Base-by-base conservation (phyloP, 345 rosid genomes). In the Ceriops decandra region DNA sequence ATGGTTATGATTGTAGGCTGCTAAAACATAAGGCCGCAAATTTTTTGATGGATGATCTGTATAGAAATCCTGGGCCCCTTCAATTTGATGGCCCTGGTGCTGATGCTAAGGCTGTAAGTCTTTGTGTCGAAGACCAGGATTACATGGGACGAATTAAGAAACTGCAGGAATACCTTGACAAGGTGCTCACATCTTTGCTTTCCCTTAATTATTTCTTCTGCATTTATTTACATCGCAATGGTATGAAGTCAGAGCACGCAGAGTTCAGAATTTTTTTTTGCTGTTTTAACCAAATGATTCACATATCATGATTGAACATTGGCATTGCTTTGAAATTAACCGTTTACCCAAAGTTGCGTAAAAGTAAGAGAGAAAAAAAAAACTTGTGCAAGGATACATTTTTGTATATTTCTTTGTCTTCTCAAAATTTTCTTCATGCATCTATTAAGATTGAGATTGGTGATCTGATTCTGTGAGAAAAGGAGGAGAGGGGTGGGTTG, bases 81-180 rank as follows among this genome's bases (percentile, higher is more conserved):
- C 99, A 95, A 70, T 95, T 81, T 66, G 97, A 92, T 64, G 99
- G 98, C 71, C 98, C 97, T 15, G 99, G 99, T 72, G 87, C 92
- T 46, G 99, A 95, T 78, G 85, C 97, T 51, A 92, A 85, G 86
- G 86, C 97, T 53, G 75, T 95, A 46, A 83, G 84, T 56, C 84
- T 91, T 10, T 90, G 92, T 56, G 97, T 95, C 74, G 99, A 95
- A 83, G 99, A 95, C 71, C 93, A 87, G 83, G 99, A 95, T 83
- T 95, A 95, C 87, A 92, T 95, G 98, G 99, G 99, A n/a, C 87
- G 98, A 66, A 92, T 91, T 68, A 91, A 91, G 88, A 76, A 86
- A 78, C 84, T 95, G 64, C 96, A 90, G 82, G 93, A 82, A 72
- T 87, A 91, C 77, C 88, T 95, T 33, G 97, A 90, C 71, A 84